These are phyloP conservation scores for Trametes gibbosa DNA, from an alignment of 768 basidiomycete species.

Conservation along the genomic window DNA sequence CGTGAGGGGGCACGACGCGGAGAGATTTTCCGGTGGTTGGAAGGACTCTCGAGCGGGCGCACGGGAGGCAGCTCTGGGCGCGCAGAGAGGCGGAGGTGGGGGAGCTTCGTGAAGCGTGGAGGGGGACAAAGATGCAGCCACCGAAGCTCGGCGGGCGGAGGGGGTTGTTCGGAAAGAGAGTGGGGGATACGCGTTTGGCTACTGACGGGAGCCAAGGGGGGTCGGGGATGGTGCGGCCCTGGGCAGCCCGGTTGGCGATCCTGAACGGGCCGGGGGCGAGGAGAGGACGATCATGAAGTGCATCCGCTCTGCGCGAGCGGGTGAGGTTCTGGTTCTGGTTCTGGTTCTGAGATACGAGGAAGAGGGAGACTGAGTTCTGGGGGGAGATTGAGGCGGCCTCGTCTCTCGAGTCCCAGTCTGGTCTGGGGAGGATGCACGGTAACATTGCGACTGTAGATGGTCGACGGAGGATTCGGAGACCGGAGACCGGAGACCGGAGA, in stretches of 20 bases:
- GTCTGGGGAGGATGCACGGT: background rate
- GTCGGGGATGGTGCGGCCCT: background rate
- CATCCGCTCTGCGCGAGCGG: background rate
- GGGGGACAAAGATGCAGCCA: background rate
- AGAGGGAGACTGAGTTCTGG: constrained; percentile 6
- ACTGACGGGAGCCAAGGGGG: constrained; percentile 1
- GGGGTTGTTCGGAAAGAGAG: background rate
- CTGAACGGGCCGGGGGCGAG: background rate
- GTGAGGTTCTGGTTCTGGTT: background rate
- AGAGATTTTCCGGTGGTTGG: background rate
- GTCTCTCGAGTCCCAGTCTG: background rate
- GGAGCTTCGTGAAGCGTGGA: background rate
- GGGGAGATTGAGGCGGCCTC: background rate
- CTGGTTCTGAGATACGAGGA: constrained; percentile 5
- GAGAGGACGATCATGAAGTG: constrained; percentile 12
- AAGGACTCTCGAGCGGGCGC: background rate
- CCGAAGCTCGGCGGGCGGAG: background rate
- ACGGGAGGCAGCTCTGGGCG: background rate
- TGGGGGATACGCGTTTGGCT: constrained; percentile 10
- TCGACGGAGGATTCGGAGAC: background rate
- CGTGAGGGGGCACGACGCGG: background rate
- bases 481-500: background rate
- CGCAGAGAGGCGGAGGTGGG: background rate
- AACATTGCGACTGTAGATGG: too few relatives aligned
- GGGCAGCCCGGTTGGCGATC: constrained; percentile 5